Evolutionary conservation across 495 filamentous ascomycete genomes (phyloP).

Genomic region (Talaromyces trachyspermus): DNA sequence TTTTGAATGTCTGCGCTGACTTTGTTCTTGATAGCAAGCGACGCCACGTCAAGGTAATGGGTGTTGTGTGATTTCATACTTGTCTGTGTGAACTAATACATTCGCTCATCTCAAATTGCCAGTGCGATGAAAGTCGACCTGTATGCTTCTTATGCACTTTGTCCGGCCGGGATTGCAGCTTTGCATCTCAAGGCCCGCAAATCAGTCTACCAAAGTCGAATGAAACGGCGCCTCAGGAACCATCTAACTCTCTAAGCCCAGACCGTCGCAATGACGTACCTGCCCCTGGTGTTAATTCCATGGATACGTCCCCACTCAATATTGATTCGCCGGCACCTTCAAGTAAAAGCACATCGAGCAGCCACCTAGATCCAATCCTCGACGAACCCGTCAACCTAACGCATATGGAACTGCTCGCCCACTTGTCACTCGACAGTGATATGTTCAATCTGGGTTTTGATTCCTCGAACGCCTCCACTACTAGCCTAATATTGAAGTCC

Average conservation of each 20-base stretch:
- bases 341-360: not conserved
- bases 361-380: not conserved
- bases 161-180: constrained; percentile 16
- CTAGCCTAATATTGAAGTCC: not conserved
- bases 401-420: constrained; percentile 20
- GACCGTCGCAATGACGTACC: not conserved
- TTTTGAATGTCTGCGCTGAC: not conserved
- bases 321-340: not conserved
- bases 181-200: constrained; percentile 3
- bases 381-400: constrained; percentile 17
- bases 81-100: not conserved
- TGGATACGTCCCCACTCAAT: not conserved
- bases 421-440: constrained; percentile 12
- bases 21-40: constrained; percentile 4
- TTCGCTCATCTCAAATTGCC: not conserved
- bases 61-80: not conserved
- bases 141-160: constrained; percentile 18
- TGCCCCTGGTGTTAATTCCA: not conserved
- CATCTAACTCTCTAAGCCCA: no score
- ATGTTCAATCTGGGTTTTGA: constrained; percentile 8
- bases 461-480: not conserved
- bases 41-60: constrained; percentile 13
- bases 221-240: no score
- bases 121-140: constrained; percentile 22
- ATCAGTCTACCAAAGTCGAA: constrained; percentile 1